Evolutionary conservation across 805 yeast genomes (phyloP), one percentile per base, ranked within the genome.

Genomic region (Huiozyma naganishii): DNA sequence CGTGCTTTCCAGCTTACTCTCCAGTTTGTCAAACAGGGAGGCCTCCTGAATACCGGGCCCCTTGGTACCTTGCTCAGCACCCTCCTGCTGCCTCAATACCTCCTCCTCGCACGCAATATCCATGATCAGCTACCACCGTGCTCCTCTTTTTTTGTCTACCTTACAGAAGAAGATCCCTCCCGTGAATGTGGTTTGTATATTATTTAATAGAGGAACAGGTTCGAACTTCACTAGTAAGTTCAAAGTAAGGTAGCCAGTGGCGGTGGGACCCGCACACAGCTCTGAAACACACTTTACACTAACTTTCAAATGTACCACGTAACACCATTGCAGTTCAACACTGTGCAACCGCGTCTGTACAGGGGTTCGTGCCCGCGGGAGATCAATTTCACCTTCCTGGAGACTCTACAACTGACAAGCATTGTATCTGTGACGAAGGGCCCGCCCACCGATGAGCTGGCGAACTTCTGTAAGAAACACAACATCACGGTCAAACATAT

Each of bases 291-390:
- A 48, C 54, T 30, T 52, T 78, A 27, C 81, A 70, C 37, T 73
- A 78, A 37, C 64, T 64, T 50, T 78, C 85, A 17, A 79, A 53
- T 50, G 71, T 68, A 23, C 11, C 36, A 55, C 41, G 80, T 79
- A 0, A 86, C 95, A 0, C 97, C 98, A 2, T 68, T 89, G 47
- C 71, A 87, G 46, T 92, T 83, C 62, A 77, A 79, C 41, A 69
- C 77, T 11, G 76, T 89, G 2, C 85, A 82, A 53, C 77, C 83
- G 1, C 69, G 73, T 40, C 65, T 90, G 4, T 83, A 79, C 54
- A 66, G 97, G 39, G 97, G 97, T 0, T 82, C 94, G 1, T 85
- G 83, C 53, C 97, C 97, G 1, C 72, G 92, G 42, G 77, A 78
- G 39, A 72, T 80, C 44, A 89, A 87, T 56, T 70, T 75, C 47